phyloP scores from a whole-genome alignment of 2,329 filamentous ascomycete species.

The Colletotrichum shisoi region DNA sequence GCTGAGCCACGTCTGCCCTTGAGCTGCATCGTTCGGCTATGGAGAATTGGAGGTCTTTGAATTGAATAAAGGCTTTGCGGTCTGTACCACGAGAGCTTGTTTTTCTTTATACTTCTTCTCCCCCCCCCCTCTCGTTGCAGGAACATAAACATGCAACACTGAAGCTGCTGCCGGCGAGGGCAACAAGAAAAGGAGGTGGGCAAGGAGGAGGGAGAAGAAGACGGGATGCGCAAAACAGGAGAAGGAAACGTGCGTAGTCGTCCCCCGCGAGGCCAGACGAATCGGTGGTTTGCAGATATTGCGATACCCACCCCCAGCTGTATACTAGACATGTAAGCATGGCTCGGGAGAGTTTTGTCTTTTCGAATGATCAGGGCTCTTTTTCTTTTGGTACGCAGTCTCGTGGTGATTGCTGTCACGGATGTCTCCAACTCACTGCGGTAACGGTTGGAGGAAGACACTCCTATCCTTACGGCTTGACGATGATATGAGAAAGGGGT shows the following conservation, averaged over 20 bases:
- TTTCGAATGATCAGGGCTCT: neutral
- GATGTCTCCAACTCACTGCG: neutral
- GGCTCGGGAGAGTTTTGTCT: neutral
- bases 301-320: conserved; percentile 37
- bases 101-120: too few relatives aligned
- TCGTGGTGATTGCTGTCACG: neutral
- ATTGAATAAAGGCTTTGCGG: neutral
- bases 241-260: neutral
- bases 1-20: conserved; percentile 39
- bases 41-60: neutral
- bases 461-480: neutral
- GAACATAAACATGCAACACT: neutral
- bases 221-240: conserved; percentile 2
- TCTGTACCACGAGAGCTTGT: neutral
- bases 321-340: conserved; percentile 38
- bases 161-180: neutral
- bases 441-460: neutral
- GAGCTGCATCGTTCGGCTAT: neutral
- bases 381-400: neutral
- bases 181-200: neutral
- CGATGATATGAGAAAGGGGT: neutral
- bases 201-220: neutral
- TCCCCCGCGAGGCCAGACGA: conserved; percentile 4
- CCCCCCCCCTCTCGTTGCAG: neutral
- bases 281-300: conserved; percentile 25